Percentiles rank a stretch among this genome's conserved stretches.
These are phyloP conservation scores for Abelmoschus esculentus DNA, from an alignment of 345 rosid species.

Conservation along the genomic window DNA sequence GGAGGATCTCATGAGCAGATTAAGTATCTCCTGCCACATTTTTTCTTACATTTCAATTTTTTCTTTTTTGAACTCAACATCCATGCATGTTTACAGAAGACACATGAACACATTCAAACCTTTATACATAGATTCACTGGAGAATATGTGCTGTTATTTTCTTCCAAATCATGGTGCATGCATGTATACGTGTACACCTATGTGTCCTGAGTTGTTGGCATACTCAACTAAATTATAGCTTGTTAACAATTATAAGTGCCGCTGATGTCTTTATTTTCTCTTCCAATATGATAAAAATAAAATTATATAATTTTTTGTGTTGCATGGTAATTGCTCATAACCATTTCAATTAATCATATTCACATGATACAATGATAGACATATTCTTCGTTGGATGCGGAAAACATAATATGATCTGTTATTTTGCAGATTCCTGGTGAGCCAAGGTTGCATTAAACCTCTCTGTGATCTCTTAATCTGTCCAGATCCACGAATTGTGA, in stretches of 20 bases:
- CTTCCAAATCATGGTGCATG: not conserved
- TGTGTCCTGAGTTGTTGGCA: not conserved
- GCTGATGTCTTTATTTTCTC: not conserved
- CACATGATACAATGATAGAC: not conserved
- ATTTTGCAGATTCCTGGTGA: constrained; percentile 50
- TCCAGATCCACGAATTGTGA: constrained; percentile 77
- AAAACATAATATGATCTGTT: constrained; percentile 5
- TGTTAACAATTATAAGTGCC: not conserved
- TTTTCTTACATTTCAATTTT: not conserved
- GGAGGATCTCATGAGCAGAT: constrained; percentile 83
- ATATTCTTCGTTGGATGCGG: not conserved
- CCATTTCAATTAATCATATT: not conserved
- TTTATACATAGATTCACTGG: not conserved
- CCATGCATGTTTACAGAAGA: not conserved
- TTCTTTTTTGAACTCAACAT: not conserved
- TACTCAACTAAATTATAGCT: not conserved
- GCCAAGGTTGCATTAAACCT: constrained; percentile 76
- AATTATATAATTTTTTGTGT: not conserved
- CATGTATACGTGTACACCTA: not conserved
- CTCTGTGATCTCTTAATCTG: constrained; percentile 70
- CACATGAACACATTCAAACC: not conserved
- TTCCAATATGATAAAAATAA: not conserved
- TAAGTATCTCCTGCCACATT: constrained; percentile 34
- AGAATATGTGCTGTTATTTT: not conserved
- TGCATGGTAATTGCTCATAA: not conserved